Evolutionary conservation across 306 rosid genomes (phyloP).

Genomic region (Astragalus membranaceus): DNA sequence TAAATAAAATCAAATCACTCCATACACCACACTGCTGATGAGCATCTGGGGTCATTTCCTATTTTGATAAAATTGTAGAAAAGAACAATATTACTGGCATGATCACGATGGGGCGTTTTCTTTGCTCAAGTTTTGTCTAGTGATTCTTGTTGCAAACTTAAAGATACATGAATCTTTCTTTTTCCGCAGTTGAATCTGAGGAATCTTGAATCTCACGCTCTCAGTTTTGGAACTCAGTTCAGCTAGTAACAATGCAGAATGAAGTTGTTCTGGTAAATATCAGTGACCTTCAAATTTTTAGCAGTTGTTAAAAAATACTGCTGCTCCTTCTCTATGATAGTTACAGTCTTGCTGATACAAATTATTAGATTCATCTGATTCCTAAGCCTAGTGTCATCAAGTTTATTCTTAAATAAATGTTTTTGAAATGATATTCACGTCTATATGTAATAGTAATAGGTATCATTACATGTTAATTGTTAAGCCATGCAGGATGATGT

Average conservation of each 20-base stretch:
- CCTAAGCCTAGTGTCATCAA: not conserved
- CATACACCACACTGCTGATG: too few species aligned
- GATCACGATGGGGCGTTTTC: constrained; percentile 13
- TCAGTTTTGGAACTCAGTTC: constrained; percentile 69
- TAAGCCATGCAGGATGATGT: not conserved
- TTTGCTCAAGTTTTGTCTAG: constrained; percentile 2
- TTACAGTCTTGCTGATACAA: not conserved
- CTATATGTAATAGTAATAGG: not conserved
- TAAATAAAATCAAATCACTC: too few species aligned
- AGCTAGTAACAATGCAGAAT: constrained; percentile 26
- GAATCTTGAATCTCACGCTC: constrained; percentile 75
- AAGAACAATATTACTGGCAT: not conserved
- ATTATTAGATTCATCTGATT: not conserved
- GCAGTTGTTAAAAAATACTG: not conserved
- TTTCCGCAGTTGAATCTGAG: constrained; percentile 72
- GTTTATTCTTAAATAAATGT: not conserved
- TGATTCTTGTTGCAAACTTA: constrained; percentile 1
- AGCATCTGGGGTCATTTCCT: not conserved
- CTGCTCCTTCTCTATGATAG: not conserved
- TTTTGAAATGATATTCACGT: constrained; percentile 2
- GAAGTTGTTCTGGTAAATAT: constrained; percentile 22
- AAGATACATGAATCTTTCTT: not conserved
- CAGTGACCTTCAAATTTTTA: not conserved
- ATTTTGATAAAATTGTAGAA: constrained; percentile 13
- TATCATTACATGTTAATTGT: not conserved